Evolutionary conservation across 352 stramenopile genomes (phyloP).

Genomic region (Phytophthora rubi): DNA sequence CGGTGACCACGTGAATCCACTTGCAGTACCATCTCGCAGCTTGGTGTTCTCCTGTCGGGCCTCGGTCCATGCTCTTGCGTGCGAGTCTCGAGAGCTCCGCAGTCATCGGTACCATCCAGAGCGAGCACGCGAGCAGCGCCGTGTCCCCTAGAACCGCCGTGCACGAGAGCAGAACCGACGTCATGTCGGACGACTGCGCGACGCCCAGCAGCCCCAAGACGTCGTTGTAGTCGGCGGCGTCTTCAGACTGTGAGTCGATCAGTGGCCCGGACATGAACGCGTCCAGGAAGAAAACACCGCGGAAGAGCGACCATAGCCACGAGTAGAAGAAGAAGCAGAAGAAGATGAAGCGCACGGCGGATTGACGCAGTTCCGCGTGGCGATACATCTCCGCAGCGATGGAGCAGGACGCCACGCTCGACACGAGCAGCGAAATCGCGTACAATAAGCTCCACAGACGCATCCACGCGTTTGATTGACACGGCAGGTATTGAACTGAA

Average conservation of each 20-base stretch:
- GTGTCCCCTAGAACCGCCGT: conserved; percentile 51
- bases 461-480: conserved; percentile 18
- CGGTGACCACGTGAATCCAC: conserved; percentile 43
- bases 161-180: conserved; percentile 47
- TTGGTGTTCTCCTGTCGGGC: conserved; percentile 30
- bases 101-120: conserved; percentile 62
- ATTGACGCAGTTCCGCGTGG: conserved; percentile 47
- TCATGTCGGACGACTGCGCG: conserved; percentile 45
- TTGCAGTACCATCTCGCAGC: conserved; percentile 37
- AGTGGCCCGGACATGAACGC: conserved; percentile 33
- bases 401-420: conserved; percentile 43
- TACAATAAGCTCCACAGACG: conserved; percentile 56
- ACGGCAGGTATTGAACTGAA: conserved; percentile 15
- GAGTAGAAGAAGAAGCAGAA: conserved; percentile 71
- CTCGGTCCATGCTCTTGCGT: conserved; percentile 49
- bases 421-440: conserved; percentile 45
- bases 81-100: conserved; percentile 51
- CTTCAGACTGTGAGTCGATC: background rate
- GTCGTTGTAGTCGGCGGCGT: conserved; percentile 41
- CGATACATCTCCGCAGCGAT: conserved; percentile 45
- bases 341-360: conserved; percentile 55
- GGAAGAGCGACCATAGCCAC: conserved; percentile 66
- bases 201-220: conserved; percentile 47
- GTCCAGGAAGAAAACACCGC: conserved; percentile 52
- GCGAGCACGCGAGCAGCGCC: conserved; percentile 45